These are phyloP conservation scores for Glomus cerebriforme DNA, from an alignment of 192 early-diverging fungal genomes.

Conservation along the genomic window DNA sequence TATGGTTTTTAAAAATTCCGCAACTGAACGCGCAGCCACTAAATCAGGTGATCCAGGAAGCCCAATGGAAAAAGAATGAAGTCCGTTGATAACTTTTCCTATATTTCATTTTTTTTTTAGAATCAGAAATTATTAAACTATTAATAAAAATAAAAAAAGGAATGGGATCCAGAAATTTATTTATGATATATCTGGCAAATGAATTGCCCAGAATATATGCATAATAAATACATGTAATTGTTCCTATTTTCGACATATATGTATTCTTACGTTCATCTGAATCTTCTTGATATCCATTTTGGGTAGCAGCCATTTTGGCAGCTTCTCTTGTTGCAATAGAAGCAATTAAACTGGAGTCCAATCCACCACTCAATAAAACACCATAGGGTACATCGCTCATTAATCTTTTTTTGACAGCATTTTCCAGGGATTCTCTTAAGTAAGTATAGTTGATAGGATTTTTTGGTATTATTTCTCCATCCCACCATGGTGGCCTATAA, in stretches of 20 bases:
- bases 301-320: slow-evolving; percentile 60
- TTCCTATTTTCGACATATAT: too few species aligned
- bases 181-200: too few species aligned
- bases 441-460: slow-evolving; percentile 64
- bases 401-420: slow-evolving; percentile 90
- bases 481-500: slow-evolving; percentile 93
- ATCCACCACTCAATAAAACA: slow-evolving; percentile 90
- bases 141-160: background rate
- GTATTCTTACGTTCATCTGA: slow-evolving; percentile 43
- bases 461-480: slow-evolving; percentile 56
- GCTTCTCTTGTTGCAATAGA: slow-evolving; percentile 89
- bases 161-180: too few species aligned
- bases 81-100: slow-evolving; percentile 71
- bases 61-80: slow-evolving; percentile 98
- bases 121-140: background rate
- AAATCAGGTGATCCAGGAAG: slow-evolving; percentile 93
- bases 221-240: too few species aligned
- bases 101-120: background rate
- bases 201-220: too few species aligned
- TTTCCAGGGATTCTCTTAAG: slow-evolving; percentile 80
- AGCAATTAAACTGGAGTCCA: slow-evolving; percentile 95
- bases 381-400: slow-evolving; percentile 99
- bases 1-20: slow-evolving; percentile 85
- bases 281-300: slow-evolving; percentile 59
- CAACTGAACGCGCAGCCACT: slow-evolving; percentile 84